Conservation (phyloP, 768 basidiomycete genomes). For the Termitomyces sp. region DNA sequence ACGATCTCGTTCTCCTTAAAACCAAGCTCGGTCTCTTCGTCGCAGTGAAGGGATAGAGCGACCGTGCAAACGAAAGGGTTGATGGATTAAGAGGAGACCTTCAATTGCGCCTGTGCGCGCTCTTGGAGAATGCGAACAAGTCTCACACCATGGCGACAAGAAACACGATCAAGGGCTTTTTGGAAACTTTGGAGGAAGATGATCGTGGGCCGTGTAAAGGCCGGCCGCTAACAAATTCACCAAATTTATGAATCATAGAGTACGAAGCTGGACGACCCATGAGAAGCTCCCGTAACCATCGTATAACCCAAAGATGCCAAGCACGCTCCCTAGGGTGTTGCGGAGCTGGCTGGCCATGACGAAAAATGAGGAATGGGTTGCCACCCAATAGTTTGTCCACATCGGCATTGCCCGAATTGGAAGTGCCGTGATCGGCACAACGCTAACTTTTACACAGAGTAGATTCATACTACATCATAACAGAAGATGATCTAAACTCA, state of each 20-base stretch:
- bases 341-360: slow-evolving; percentile 91
- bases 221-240: slow-evolving; percentile 65
- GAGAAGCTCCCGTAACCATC: slow-evolving; percentile 74
- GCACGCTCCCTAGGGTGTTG: slow-evolving; percentile 88
- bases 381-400: too few relatives aligned
- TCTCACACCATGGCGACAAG: slow-evolving; percentile 89
- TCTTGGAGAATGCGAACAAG: slow-evolving; percentile 78
- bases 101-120: slow-evolving; percentile 49
- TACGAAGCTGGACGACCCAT: slow-evolving; percentile 29
- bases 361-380: slow-evolving; percentile 92
- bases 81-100: slow-evolving; percentile 86
- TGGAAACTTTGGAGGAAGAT: slow-evolving; percentile 59
- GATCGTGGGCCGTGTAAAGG: slow-evolving; percentile 46
- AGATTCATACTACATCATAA: not conserved
- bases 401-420: not conserved
- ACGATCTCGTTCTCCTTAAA: slow-evolving; percentile 91
- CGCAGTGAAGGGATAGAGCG: slow-evolving; percentile 73
- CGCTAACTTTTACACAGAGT: not conserved
- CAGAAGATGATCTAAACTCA: not conserved
- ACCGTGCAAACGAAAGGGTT: slow-evolving; percentile 77
- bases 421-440: not conserved
- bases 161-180: slow-evolving; percentile 91
- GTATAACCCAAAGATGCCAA: slow-evolving; percentile 87
- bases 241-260: slow-evolving; percentile 59
- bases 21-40: slow-evolving; percentile 75